These are phyloP conservation scores for Penicillium salamii DNA, from an alignment of 495 filamentous ascomycete genomes.

Conservation along the genomic window DNA sequence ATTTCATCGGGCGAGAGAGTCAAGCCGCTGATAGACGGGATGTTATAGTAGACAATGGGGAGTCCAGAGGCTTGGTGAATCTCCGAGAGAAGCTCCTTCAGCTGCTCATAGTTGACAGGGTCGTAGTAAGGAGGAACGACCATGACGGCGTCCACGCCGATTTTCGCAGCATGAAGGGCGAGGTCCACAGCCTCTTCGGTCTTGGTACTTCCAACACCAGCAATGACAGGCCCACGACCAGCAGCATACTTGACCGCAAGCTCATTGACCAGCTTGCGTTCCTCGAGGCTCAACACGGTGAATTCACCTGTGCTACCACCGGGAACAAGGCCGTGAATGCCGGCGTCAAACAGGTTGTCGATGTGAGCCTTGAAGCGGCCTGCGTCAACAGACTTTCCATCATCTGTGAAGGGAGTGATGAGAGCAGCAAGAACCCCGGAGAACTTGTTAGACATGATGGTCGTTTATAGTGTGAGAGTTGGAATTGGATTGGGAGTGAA, in stretches of 20 bases:
- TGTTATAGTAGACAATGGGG: constrained; percentile 36
- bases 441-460: constrained; percentile 1
- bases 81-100: constrained; percentile 27
- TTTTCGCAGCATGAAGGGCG: constrained; percentile 26
- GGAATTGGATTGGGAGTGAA: too few species aligned
- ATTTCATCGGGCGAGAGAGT: constrained; percentile 24
- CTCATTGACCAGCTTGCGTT: constrained; percentile 37
- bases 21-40: constrained; percentile 26
- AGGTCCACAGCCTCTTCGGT: constrained; percentile 31
- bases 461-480: too few species aligned
- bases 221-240: constrained; percentile 31
- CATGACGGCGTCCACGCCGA: constrained; percentile 33
- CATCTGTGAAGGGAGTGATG: constrained; percentile 36
- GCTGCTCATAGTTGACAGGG: constrained; percentile 24
- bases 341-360: constrained; percentile 28
- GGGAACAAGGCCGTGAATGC: constrained; percentile 37
- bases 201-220: constrained; percentile 26
- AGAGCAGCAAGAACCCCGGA: constrained; percentile 33
- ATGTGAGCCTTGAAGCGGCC: constrained; percentile 30
- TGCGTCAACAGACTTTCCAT: constrained; percentile 27
- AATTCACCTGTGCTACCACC: constrained; percentile 39
- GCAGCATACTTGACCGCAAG: constrained; percentile 33
- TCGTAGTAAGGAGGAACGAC: constrained; percentile 40
- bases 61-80: constrained; percentile 23
- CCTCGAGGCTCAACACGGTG: constrained; percentile 24